Base-by-base conservation (phyloP, 345 rosid genomes). In the Melastoma malabathricum region DNA sequence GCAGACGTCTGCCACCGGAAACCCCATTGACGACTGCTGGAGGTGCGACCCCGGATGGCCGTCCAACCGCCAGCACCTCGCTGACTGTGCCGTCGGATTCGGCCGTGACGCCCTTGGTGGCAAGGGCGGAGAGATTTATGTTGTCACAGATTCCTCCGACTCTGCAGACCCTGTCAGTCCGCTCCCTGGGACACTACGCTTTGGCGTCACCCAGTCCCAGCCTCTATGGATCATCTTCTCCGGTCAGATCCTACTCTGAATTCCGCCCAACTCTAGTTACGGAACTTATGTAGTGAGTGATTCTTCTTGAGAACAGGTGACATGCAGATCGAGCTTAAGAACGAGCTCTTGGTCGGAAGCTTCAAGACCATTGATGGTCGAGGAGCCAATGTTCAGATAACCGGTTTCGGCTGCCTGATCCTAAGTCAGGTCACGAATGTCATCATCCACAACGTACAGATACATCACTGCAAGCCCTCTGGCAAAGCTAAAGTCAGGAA, bases 151-250 rank as follows among this genome's bases (percentile, higher is more conserved):
- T 22, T 38, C 67, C 6, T 50, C 67, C 0, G 67, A 63, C 12
- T 43, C 58, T 9, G 38, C 38, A 13, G 61, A 63, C 57, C 52
- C 67, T 0, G 55, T 19, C 6, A 51, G 51, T 29, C 67, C 67
- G 1, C 46, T 46, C 38, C 61, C 67, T 1, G 67, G 67, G 47
- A 63, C 67, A 6, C 61, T 63, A 46, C 67, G 61, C 8, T 57
- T 56, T 9, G 67, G 61, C 14, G 61, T 56, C n/a, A 41, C 56
- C 57, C 67, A 56, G 50, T 27, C 51, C 38, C 52, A 57, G 15
- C 67, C 67, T 20, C 60, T 63, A 50, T 63, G 67, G 67, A 63
- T 63, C 31, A 27, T 63, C 29, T 63, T 63, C 57, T 53, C 64
- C 3, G 52, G 57, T 46, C 31, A 10, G 43, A 10, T 13, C 47